Evolutionary conservation across 2,329 filamentous ascomycete genomes (phyloP), one percentile per base, ranked within the genome.

Genomic region (Xylariaceae sp.): DNA sequence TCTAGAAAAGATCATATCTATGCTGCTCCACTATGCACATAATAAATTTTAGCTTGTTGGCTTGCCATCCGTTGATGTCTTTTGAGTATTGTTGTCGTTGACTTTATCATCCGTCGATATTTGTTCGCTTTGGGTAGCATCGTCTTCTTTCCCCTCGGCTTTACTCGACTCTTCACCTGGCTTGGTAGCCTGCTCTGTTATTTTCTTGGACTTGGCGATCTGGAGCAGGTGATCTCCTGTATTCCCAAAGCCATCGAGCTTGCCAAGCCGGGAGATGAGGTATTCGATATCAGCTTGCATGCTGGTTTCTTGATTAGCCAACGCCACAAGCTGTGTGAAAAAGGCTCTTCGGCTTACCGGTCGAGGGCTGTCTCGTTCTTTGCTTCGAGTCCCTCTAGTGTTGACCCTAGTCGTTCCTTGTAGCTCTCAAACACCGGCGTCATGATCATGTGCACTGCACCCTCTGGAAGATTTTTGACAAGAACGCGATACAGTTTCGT

Each of bases 381-480:
- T 19, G 89, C 73, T 22, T 74, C 70, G 19, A 84, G 78, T 33
- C 81, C 82, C 35, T 75, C 70, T 55, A 93, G 83, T 10, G 85
- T 85, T 53, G 77, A 79, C 16, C 85, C 83, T 64, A 93, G 83
- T 59, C 92, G 86, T 45, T 87, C 83, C 58, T 82, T 83, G 65
- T 95, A 95, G 63, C 80, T 88, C 29, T 77, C 73, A 65, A 94
- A 94, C 1, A 96, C 89, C 1, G 88, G 86, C 17, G 76, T 71
- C 87, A 95, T 95, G 58, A 96, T 95, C 69, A 88, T 81, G 43
- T 78, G 75, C 2, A 95, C 83, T 1, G 85, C 84, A 44, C 78
- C 75, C 52, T 93, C 87, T 0, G 86, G 84, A 20, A 96, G 71
- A 63, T 94, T 85, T 62, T 89, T 91, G 49, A 80, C 84, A 49